These are phyloP conservation scores for Yamadazyma laniorum DNA, from an alignment of 805 yeast species.

Conservation along the genomic window DNA sequence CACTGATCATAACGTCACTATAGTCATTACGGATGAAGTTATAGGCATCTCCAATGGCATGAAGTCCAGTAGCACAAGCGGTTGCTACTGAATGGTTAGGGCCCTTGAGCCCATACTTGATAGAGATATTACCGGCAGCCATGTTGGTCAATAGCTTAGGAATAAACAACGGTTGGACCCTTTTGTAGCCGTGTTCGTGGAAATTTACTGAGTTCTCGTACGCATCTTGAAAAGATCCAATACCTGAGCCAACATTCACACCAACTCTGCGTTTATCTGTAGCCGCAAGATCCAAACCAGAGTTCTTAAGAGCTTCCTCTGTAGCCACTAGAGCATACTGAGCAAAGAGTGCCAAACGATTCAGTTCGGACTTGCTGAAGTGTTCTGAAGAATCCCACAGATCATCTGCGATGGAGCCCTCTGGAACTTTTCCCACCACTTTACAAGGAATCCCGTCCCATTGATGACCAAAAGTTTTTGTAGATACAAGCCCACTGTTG, in stretches of 20 bases:
- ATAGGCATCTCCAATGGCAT: constrained; percentile 89
- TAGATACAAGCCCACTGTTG: constrained; percentile 59
- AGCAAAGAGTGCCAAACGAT: constrained; percentile 68
- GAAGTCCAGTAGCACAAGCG: constrained; percentile 96
- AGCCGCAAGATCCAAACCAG: constrained; percentile 46
- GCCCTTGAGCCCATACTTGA: constrained; percentile 72
- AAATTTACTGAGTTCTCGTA: constrained; percentile 61
- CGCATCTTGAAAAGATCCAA: constrained; percentile 79
- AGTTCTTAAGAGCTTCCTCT: constrained; percentile 70
- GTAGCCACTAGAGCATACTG: constrained; percentile 81
- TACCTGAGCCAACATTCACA: constrained; percentile 89
- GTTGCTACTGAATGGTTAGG: constrained; percentile 87
- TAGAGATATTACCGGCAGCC: constrained; percentile 92
- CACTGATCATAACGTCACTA: constrained; percentile 86
- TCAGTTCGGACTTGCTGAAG: constrained; percentile 46
- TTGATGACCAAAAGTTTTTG: constrained; percentile 39
- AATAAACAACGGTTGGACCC: constrained; percentile 80
- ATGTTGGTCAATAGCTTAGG: constrained; percentile 84
- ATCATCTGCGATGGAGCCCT: constrained; percentile 41
- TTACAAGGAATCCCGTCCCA: constrained; percentile 62
- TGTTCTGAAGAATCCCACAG: constrained; percentile 54
- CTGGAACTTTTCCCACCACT: constrained; percentile 75
- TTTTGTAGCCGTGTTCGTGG: constrained; percentile 49
- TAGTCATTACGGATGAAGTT: constrained; percentile 76
- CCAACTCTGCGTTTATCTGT: constrained; percentile 48